Percentiles rank a stretch among this genome's conserved stretches.
phyloP scores from a whole-genome alignment of 345 rosid species.

The Eucalyptus guilfoylei region DNA sequence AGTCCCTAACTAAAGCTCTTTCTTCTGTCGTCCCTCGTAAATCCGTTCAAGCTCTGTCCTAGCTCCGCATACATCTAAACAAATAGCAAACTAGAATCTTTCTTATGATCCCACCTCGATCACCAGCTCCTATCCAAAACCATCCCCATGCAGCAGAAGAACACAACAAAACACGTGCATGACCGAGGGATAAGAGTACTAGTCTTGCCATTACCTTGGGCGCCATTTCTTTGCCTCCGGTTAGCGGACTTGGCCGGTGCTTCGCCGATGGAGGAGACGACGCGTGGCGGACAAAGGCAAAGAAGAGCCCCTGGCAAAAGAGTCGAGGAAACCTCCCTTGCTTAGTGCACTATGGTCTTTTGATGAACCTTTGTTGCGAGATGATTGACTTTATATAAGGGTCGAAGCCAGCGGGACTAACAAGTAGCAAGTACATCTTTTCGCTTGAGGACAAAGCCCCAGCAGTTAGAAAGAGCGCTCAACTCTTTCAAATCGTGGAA shows the following conservation, averaged over 20 bases:
- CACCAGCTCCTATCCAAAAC: neutral
- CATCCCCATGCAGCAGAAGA: neutral
- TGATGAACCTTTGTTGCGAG: neutral
- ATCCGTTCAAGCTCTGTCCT: neutral
- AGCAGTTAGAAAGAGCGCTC: neutral
- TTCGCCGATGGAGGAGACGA: neutral
- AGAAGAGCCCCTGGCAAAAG: neutral
- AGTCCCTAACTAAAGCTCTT: neutral
- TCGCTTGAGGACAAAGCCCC: neutral
- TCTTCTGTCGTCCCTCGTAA: neutral
- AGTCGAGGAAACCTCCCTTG: neutral
- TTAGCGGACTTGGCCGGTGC: neutral
- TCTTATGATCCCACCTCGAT: neutral
- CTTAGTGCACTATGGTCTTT: neutral
- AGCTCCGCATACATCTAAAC: neutral
- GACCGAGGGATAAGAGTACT: neutral
- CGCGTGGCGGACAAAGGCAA: neutral
- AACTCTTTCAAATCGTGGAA: neutral
- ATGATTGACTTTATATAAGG: neutral
- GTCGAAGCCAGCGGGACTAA: neutral
- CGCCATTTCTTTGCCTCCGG: neutral
- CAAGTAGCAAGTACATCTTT: neutral
- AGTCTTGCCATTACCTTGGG: neutral
- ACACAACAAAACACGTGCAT: neutral
- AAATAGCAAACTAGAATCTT: neutral